Base-by-base conservation (phyloP, 2,329 filamentous ascomycete genomes). In the Penicillium sp. region DNA sequence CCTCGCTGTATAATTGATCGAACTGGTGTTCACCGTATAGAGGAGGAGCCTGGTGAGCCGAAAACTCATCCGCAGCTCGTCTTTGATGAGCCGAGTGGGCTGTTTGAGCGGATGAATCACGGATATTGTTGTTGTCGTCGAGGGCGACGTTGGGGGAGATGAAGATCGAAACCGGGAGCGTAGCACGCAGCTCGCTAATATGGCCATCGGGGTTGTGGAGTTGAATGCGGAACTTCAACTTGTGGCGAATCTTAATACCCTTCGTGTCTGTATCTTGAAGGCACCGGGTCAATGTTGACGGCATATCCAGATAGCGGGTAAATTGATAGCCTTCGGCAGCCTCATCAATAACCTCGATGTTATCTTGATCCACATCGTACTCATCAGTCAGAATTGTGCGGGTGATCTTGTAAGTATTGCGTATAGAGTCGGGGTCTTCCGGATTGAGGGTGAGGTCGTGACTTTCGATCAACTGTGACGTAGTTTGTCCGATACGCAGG, bases 191-290 rank as follows among this genome's bases (percentile, higher is more conserved):
- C 83, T 98, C 93, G 55, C 93, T 97, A 54, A 93, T 84, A 71
- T 98, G 95, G 0, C 93, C 93, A 71, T 99, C 95, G 0, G 95
- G 93, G 67, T 99, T 98, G 74, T 92, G 89, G 39, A 99, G 84
- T 47, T 93, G 91, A 58, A 98, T 88, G 49, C 91, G 91, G 69
- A 98, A 84, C 78, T 93, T 93, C 65, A 98, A 83, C 77, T 96
- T 96, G 75, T 99, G 95, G 55, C 91, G 85, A 52, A 98, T 84
- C 74, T 95, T 96, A 78, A 99, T 96, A 50, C 91, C 90, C 66
- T 91, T 87, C 22, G 89, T 87, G 67, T 96, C 91, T 46, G 95
- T 87, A 68, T 96, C 93, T 74, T 99, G 95, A 50, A 96, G 80
- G 76, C 93, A 97, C 64, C 86, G 84, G 64, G 88, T 88, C 60